A percentile compares a stretch with the other conserved stretches of the same genome.
Conservation (phyloP, 345 rosid genomes). For the Viola odorata region DNA sequence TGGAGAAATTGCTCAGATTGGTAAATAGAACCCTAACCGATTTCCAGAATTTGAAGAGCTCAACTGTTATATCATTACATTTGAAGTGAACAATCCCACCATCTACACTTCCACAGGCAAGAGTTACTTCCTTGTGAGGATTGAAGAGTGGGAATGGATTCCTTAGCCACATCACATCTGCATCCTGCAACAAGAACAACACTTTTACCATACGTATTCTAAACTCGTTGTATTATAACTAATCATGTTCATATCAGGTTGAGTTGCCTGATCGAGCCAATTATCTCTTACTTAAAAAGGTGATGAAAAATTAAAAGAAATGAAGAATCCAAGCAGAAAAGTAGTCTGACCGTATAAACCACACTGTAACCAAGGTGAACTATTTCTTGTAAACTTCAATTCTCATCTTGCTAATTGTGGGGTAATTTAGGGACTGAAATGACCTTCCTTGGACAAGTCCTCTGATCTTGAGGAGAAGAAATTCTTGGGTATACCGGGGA, state of each 20-base stretch:
- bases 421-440: conserved; percentile 6
- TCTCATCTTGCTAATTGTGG: conserved; percentile 14
- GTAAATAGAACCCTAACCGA: conserved; percentile 22
- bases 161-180: conserved; percentile 53
- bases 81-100: conserved; percentile 34
- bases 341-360: conserved; percentile 36
- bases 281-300: too few species aligned
- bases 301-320: too few species aligned
- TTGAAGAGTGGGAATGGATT: conserved; percentile 34
- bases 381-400: conserved; percentile 20
- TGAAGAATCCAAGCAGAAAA: not conserved
- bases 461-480: conserved; percentile 9
- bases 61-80: conserved; percentile 11
- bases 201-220: not conserved
- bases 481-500: too few species aligned
- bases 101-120: conserved; percentile 26
- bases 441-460: not conserved
- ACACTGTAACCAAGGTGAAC: conserved; percentile 38
- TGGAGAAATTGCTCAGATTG: conserved; percentile 7
- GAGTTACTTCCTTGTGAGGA: conserved; percentile 6
- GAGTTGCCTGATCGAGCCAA: not conserved
- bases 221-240: too few species aligned
- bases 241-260: not conserved
- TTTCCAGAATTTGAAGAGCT: conserved; percentile 20
- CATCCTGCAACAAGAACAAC: conserved; percentile 32